Base-by-base conservation (phyloP, 805 yeast genomes). In the Kodamaea hsintzibuensis region DNA sequence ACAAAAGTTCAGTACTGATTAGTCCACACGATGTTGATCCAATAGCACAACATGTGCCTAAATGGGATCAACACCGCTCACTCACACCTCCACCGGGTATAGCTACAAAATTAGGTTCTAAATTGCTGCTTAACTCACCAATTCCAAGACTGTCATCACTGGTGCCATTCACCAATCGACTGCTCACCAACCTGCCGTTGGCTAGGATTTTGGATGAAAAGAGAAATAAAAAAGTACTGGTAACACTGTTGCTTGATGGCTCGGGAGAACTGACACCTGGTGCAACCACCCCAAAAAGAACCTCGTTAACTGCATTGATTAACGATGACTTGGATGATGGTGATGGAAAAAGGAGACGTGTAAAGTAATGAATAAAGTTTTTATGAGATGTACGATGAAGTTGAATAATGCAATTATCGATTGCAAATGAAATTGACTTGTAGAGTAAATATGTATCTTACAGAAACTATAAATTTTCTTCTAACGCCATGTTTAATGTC, bases 181-280 rank as follows among this genome's bases (percentile, higher is more conserved):
- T 64, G 12, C 51, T 56, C n/a, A 61, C 63, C 5, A 58, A 52
- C 27, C 55, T 60, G 14, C 67, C 67, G 7, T 51, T 62, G 25
- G 48, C 61, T 9, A 60, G 58, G 45, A 44, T 47, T 17, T 14
- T 55, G 37, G 47, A 18, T 13, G 57, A 56, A 7, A 52, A 48
- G 43, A 53, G 55, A 27, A 49, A 49, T 38, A 61, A 55, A 30
- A 66, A 59, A 58, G 71, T 64, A 18, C 62, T 61, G 38, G 62
- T 64, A n/a, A 62, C 58, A 25, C 64, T 68, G 12, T 60, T 68
- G 42, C 52, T 67, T 22, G 68, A 62, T 35, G 44, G n/a, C 5
- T 40, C 44, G 25, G 44, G 44, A 17, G 44, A 40, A 17, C 44
- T 40, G 44, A 40, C 44, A 4, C 44, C 44, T 7, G 44, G 19